Percentiles rank a stretch among this genome's conserved stretches.
Conservation (phyloP, 345 rosid species). For the Eucalyptus fibrosa region DNA sequence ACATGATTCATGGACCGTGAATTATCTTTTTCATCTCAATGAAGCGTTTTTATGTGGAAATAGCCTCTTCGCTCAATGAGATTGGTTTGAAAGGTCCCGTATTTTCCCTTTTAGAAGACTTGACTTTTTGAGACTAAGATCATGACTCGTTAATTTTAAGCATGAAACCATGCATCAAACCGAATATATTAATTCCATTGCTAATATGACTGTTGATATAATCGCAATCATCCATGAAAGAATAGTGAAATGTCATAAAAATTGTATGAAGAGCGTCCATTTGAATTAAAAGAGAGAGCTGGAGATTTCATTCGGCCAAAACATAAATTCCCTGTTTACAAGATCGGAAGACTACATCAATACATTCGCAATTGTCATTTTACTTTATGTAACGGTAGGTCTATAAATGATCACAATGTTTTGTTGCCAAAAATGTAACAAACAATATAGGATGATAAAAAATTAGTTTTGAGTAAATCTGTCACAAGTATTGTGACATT, state of each 20-base stretch:
- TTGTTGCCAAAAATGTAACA: background rate
- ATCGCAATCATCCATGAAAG: background rate
- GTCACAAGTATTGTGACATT: too few relatives aligned
- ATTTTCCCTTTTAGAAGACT: background rate
- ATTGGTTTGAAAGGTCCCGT: background rate
- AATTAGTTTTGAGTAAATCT: too few relatives aligned
- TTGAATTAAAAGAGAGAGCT: background rate
- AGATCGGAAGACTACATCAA: background rate
- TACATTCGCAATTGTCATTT: background rate
- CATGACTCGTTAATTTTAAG: background rate
- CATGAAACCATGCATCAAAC: background rate
- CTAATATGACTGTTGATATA: background rate
- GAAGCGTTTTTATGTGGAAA: background rate
- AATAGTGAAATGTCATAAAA: background rate
- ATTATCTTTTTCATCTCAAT: background rate
- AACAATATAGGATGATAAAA: background rate
- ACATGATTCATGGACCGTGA: background rate
- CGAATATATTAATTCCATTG: background rate
- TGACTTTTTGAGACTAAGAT: background rate
- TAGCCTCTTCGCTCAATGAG: background rate
- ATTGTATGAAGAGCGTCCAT: background rate
- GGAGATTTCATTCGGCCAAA: background rate
- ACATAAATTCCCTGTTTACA: background rate
- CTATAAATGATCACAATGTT: background rate
- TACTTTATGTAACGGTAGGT: background rate